Percentiles rank a stretch among this genome's conserved stretches.
Evolutionary conservation across 495 filamentous ascomycete genomes (phyloP).

Genomic region (Cladorrhinum samala): DNA sequence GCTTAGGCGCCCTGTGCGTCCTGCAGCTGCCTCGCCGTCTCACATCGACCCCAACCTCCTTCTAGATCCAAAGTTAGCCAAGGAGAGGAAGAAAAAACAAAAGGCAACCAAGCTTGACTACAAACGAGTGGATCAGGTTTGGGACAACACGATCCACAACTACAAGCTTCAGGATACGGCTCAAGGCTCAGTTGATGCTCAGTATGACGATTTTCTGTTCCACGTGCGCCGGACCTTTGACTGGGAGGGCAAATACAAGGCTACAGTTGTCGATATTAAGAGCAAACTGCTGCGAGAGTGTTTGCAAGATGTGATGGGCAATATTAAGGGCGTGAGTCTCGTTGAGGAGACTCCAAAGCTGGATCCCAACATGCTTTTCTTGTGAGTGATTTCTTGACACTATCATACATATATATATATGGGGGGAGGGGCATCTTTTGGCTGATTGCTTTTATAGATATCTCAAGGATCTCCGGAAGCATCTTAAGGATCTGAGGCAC

Average conservation of each 20-base stretch:
- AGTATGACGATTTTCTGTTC: constrained; percentile 83
- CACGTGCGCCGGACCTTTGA: constrained; percentile 80
- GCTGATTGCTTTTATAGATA: constrained; percentile 39
- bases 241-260: constrained; percentile 79
- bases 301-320: constrained; percentile 69
- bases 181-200: constrained; percentile 61
- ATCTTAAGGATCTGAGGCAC: constrained; percentile 60
- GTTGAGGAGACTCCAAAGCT: constrained; percentile 73
- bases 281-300: constrained; percentile 70
- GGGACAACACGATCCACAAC: constrained; percentile 72
- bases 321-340: constrained; percentile 72
- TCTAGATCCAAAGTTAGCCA: constrained; percentile 37
- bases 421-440: too few species aligned
- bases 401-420: too few species aligned
- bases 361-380: constrained; percentile 84
- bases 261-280: constrained; percentile 79
- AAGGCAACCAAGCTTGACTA: constrained; percentile 62
- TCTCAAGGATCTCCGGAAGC: constrained; percentile 65
- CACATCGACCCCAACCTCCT: constrained; percentile 17
- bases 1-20: too few species aligned
- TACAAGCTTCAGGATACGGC: constrained; percentile 79
- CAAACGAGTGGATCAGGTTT: constrained; percentile 82
- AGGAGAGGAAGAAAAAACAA: constrained; percentile 45
- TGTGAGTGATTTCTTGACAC: constrained; percentile 37
- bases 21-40: constrained; percentile 4